Conservation (phyloP, 148 eudicot genomes). For the Rhododendron molle region DNA sequence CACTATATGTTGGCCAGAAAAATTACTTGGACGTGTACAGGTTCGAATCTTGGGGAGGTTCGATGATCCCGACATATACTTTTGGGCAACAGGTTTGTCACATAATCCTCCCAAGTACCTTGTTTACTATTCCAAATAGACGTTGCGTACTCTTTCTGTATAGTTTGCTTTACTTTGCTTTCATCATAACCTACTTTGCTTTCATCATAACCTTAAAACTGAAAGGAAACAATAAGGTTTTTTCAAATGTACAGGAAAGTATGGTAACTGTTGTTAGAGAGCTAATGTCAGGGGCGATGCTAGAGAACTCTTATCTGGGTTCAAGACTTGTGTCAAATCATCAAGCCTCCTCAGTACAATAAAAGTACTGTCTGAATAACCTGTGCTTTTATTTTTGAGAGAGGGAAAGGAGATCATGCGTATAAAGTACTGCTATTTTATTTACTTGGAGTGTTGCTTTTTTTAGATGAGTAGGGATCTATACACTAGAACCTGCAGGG, state of each 20-base stretch:
- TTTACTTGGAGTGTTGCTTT: background rate
- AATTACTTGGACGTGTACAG: slow-evolving; percentile 90
- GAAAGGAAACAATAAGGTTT: background rate
- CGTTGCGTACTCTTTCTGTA: background rate
- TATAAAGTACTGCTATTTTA: background rate
- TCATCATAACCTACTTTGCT: background rate
- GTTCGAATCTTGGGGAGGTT: slow-evolving; percentile 90
- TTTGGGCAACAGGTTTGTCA: slow-evolving; percentile 76
- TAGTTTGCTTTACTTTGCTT: background rate
- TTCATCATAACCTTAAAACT: background rate
- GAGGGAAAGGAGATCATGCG: background rate
- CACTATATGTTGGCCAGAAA: slow-evolving; percentile 47
- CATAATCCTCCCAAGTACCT: slow-evolving; percentile 3
- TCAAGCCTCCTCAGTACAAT: background rate
- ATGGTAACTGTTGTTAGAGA: background rate
- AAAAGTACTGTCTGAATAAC: background rate
- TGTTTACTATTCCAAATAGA: background rate
- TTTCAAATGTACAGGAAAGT: background rate
- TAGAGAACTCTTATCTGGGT: background rate
- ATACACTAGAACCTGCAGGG: background rate
- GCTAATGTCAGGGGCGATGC: background rate
- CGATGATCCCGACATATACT: slow-evolving; percentile 71
- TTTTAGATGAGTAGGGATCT: background rate
- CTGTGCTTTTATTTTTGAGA: background rate
- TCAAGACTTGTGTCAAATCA: background rate